Evolutionary conservation across 129 eudicot species (phyloP).

Genomic region (Cynara cardunculus): DNA sequence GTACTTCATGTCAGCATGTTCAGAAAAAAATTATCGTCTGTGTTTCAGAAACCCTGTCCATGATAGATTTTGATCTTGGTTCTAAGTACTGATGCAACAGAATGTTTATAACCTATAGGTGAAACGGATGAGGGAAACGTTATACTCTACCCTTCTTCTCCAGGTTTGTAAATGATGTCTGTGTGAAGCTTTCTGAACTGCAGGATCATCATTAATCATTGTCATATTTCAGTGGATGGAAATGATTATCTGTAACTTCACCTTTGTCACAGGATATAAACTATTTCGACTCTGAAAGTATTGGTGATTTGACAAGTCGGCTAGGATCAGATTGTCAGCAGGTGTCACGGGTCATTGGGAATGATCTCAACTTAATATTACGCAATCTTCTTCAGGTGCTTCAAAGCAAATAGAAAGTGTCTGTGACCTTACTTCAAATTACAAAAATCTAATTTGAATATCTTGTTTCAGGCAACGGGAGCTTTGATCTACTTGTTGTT

Average conservation of each 20-base stretch:
- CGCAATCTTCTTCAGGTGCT: slow-evolving; percentile 92
- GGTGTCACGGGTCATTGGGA: slow-evolving; percentile 97
- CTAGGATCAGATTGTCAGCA: slow-evolving; percentile 98
- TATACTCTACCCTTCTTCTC: slow-evolving; percentile 75
- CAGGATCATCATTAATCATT: slow-evolving; percentile 7
- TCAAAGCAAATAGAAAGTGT: background rate
- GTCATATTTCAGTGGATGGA: background rate
- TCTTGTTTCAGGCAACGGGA: slow-evolving; percentile 74
- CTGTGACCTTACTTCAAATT: background rate
- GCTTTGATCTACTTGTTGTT: slow-evolving; percentile 83
- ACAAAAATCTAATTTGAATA: slow-evolving; percentile 18
- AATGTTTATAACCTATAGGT: slow-evolving; percentile 50
- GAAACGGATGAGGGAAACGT: slow-evolving; percentile 85
- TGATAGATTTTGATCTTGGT: background rate
- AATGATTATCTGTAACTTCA: background rate
- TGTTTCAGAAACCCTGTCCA: background rate
- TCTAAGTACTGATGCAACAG: slow-evolving; percentile 15
- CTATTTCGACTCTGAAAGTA: slow-evolving; percentile 86
- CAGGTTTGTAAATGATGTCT: slow-evolving; percentile 54
- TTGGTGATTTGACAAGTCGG: slow-evolving; percentile 96
- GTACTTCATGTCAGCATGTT: background rate
- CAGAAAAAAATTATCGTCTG: background rate
- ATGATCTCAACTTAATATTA: slow-evolving; percentile 81
- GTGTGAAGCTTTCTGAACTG: background rate
- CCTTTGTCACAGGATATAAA: slow-evolving; percentile 69